These are phyloP conservation scores for Medicago arabica DNA, from an alignment of 306 rosid genomes.

Conservation along the genomic window DNA sequence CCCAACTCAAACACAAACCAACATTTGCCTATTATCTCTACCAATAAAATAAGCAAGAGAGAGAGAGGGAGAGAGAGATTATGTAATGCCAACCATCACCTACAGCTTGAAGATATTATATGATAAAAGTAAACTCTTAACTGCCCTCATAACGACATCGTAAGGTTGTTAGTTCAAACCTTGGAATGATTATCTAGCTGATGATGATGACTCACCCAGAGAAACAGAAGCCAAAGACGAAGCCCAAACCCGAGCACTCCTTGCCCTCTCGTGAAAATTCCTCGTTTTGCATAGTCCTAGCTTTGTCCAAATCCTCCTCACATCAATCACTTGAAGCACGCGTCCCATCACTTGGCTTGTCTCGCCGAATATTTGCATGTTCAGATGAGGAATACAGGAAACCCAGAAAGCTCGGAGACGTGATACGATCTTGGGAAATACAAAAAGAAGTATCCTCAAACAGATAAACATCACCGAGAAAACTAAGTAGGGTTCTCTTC, in stretches of 20 bases:
- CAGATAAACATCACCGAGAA: conserved; percentile 67
- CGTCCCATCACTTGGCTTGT: conserved; percentile 70
- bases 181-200: conserved; percentile 48
- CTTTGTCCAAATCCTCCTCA: conserved; percentile 75
- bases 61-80: conserved; percentile 23
- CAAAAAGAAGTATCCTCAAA: conserved; percentile 51
- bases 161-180: conserved; percentile 46
- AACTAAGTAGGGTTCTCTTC: conserved; percentile 62
- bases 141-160: conserved; percentile 49
- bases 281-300: conserved; percentile 67
- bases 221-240: conserved; percentile 84
- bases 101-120: conserved; percentile 42
- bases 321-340: conserved; percentile 69
- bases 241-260: conserved; percentile 78
- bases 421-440: conserved; percentile 52
- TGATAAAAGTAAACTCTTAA: conserved; percentile 40
- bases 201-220: conserved; percentile 67
- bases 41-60: conserved; percentile 12
- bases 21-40: conserved; percentile 36
- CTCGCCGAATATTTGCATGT: conserved; percentile 82
- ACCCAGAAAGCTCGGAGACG: conserved; percentile 61
- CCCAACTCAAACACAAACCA: conserved; percentile 38
- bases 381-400: conserved; percentile 62
- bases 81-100: conserved; percentile 46
- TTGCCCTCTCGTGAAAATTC: conserved; percentile 67